Percentiles rank a stretch among this genome's conserved stretches.
These are phyloP conservation scores for Hypomyces rosellus DNA, from an alignment of 2,329 filamentous ascomycete species.

Conservation along the genomic window DNA sequence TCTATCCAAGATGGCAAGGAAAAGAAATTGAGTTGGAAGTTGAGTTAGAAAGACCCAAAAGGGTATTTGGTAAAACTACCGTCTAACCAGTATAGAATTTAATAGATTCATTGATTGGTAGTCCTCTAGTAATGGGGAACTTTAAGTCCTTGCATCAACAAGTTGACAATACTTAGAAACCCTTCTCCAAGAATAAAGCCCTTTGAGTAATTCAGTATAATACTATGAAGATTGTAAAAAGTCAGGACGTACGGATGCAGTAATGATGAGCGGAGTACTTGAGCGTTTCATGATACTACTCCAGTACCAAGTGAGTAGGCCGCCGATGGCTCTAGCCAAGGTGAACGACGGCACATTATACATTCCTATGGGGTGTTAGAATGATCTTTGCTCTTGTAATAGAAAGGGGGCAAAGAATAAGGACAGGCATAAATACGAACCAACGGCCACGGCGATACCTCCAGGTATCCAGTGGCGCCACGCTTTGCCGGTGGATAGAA, in stretches of 20 bases:
- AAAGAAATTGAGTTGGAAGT: conserved; percentile 44
- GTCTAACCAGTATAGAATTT: background rate
- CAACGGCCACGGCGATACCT: conserved; percentile 92
- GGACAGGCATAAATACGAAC: conserved; percentile 33
- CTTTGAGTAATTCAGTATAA: conserved; percentile 26
- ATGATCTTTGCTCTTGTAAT: too few relatives aligned
- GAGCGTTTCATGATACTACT: conserved; percentile 41
- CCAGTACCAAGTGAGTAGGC: conserved; percentile 73
- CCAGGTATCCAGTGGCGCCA: conserved; percentile 80
- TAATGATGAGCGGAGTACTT: conserved; percentile 77
- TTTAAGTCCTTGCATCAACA: conserved; percentile 68
- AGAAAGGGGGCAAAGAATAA: too few relatives aligned
- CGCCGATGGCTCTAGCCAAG: conserved; percentile 77
- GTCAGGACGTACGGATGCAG: conserved; percentile 55
- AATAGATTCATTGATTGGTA: background rate
- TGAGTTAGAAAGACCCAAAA: conserved; percentile 30
- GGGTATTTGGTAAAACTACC: too few relatives aligned
- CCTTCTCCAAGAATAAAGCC: conserved; percentile 92
- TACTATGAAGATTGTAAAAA: background rate
- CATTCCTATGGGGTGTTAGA: conserved; percentile 57
- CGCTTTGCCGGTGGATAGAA: conserved; percentile 44
- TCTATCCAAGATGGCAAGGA: conserved; percentile 35
- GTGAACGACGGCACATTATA: conserved; percentile 98
- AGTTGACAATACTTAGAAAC: conserved; percentile 83
- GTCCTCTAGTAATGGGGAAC: conserved; percentile 62